Evolutionary conservation across 2,329 filamentous ascomycete species (phyloP).

Genomic region (Lachnellula subtilissima): DNA sequence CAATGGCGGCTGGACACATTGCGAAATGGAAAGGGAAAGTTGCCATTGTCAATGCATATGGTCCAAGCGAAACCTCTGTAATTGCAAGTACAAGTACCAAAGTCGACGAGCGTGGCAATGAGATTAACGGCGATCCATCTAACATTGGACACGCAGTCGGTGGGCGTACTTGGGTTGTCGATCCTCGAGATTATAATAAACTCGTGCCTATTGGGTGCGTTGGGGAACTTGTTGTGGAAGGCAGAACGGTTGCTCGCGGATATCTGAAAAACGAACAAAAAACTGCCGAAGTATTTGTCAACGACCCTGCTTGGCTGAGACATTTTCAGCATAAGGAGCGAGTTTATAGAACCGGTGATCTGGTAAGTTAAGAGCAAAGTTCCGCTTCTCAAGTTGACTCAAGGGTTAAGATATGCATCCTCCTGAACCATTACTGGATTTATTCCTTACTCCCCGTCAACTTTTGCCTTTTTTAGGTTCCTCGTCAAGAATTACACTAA

Average conservation of each 20-base stretch:
- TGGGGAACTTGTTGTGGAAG: slow-evolving; percentile 28
- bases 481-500: too few species aligned
- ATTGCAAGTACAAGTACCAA: slow-evolving; percentile 5
- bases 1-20: slow-evolving; percentile 35
- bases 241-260: slow-evolving; percentile 54
- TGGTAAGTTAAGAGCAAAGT: background rate
- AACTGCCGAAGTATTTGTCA: slow-evolving; percentile 53
- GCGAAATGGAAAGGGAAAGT: slow-evolving; percentile 33
- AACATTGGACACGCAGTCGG: slow-evolving; percentile 18
- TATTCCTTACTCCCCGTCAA: too few species aligned
- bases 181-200: slow-evolving; percentile 10
- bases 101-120: background rate
- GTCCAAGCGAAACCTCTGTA: slow-evolving; percentile 28
- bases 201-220: slow-evolving; percentile 17
- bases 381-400: too few species aligned
- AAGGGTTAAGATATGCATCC: too few species aligned
- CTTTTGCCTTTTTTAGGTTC: too few species aligned
- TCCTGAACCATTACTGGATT: too few species aligned
- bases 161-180: slow-evolving; percentile 34
- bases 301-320: slow-evolving; percentile 47
- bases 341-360: slow-evolving; percentile 6
- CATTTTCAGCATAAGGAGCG: background rate
- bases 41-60: slow-evolving; percentile 39
- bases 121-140: slow-evolving; percentile 7
- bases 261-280: slow-evolving; percentile 55